Percentiles rank a stretch among this genome's conserved stretches.
These are phyloP conservation scores for Candida sp. DNA, from an alignment of 1,139 yeast genomes.

Conservation along the genomic window DNA sequence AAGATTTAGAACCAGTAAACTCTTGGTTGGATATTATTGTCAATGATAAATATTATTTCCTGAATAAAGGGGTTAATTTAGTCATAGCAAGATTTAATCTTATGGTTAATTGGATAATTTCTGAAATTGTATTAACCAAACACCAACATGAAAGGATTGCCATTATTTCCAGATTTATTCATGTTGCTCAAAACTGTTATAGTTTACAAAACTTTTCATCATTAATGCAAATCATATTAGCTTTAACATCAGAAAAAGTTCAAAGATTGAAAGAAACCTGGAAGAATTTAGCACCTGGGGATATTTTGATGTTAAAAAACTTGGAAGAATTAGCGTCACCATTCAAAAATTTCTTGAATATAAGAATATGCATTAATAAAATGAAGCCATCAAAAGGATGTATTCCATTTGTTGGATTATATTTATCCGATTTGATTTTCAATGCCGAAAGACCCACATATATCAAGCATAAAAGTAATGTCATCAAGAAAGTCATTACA, in stretches of 20 bases:
- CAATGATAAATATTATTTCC: conserved; percentile 47
- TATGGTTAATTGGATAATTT: conserved; percentile 89
- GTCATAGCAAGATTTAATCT: conserved; percentile 88
- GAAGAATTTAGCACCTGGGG: conserved; percentile 57
- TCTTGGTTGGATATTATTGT: conserved; percentile 84
- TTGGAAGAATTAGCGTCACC: conserved; percentile 65
- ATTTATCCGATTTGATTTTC: conserved; percentile 76
- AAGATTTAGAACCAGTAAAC: conserved; percentile 64
- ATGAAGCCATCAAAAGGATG: conserved; percentile 75
- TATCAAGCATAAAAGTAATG: conserved; percentile 13
- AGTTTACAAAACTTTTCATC: conserved; percentile 81
- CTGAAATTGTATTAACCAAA: conserved; percentile 76
- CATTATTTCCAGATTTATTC: conserved; percentile 77
- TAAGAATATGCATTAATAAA: conserved; percentile 60
- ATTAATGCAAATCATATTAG: conserved; percentile 81
- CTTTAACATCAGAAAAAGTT: conserved; percentile 71
- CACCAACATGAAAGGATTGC: conserved; percentile 56
- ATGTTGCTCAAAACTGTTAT: conserved; percentile 74
- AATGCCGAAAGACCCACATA: conserved; percentile 69
- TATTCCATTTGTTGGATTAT: conserved; percentile 86
- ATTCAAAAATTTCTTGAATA: conserved; percentile 58
- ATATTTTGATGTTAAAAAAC: conserved; percentile 61
- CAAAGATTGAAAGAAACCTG: conserved; percentile 69
- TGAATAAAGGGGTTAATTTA: conserved; percentile 70
- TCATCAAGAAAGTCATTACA: background rate